Conservation (phyloP, 2,329 filamentous ascomycete genomes). For the Phyllosticta paracitricarpa region DNA sequence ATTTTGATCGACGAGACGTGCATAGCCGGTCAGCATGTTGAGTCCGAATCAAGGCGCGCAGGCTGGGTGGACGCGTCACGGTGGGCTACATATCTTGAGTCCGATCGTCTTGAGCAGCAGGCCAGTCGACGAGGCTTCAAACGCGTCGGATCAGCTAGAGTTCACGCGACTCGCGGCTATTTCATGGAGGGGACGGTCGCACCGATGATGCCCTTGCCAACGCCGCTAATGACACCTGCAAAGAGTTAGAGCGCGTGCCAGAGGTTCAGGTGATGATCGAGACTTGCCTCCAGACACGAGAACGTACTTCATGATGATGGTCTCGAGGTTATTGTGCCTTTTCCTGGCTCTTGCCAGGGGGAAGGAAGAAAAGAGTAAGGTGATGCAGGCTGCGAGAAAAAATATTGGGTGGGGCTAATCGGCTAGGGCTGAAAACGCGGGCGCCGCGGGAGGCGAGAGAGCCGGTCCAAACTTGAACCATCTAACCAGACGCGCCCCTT, state of each 20-base stretch:
- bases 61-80: slow-evolving; percentile 8
- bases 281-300: slow-evolving; percentile 65
- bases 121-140: slow-evolving; percentile 57
- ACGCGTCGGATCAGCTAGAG: slow-evolving; percentile 22
- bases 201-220: slow-evolving; percentile 61
- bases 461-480: neutral
- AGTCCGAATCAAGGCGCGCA: neutral
- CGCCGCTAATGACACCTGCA: slow-evolving; percentile 47
- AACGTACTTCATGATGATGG: slow-evolving; percentile 65
- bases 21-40: slow-evolving; percentile 14
- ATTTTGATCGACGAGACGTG: slow-evolving; percentile 59
- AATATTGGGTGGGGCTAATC: slow-evolving; percentile 14
- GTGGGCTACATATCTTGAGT: slow-evolving; percentile 54
- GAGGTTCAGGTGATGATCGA: slow-evolving; percentile 13
- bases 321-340: slow-evolving; percentile 25
- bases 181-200: slow-evolving; percentile 17
- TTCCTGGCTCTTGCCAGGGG: slow-evolving; percentile 31
- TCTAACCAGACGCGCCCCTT: neutral
- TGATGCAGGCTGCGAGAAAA: slow-evolving; percentile 19
- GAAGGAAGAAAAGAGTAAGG: slow-evolving; percentile 27
- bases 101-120: slow-evolving; percentile 72
- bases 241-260: slow-evolving; percentile 12
- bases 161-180: neutral
- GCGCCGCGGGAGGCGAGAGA: neutral
- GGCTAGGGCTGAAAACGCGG: slow-evolving; percentile 2